Evolutionary conservation across 306 rosid species (phyloP), one percentile per base, ranked within the genome.

Genomic region (Casuarina glauca): DNA sequence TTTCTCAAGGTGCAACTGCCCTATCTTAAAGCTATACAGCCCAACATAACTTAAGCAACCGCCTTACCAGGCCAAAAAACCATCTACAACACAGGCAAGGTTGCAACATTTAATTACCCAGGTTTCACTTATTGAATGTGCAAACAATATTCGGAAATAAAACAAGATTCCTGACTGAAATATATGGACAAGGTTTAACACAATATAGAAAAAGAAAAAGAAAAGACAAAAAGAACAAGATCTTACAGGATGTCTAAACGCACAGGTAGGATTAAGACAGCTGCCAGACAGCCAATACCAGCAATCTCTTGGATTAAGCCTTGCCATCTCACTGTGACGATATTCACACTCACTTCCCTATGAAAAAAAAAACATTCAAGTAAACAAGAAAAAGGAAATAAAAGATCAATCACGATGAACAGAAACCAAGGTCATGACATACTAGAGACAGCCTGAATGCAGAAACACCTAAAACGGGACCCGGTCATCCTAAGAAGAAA

Each of bases 341-440:
- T 88, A 92, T 92, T 92, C 97, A 69, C 98, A 95, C 55, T 92
- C 97, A 63, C 35, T 62, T 15, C 98, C 98, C 97, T 95, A 91
- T 51, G 43, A 67, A 61, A 39, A 0, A 0, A 44, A 77, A 48
- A 12, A 32, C 11, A 73, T 8, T 13, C 17, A 76, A 67, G 74
- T 7, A 43, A 17, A 17, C 7, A 66, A 41, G 1, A 60, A 32
- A 32, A 61, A 61, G 19, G 1, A 5, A 48, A 48, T 8, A 13
- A 4, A 19, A 32, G 35, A 58, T 55, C 36, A 55, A 60, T 60
- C 16, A 2, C 11, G 0, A 64, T 64, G 70, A 41, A 64, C 41
- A 7, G 13, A 66, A 41, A 39, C 48, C 16, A 43, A 78, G 19
- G 72, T 20, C 20, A 45, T 20, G 54, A n/a, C 41, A 6, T 52